Conservation (phyloP, 225 moss, liverwort and hornwort genomes). For the Rhytidiadelphus loreus region DNA sequence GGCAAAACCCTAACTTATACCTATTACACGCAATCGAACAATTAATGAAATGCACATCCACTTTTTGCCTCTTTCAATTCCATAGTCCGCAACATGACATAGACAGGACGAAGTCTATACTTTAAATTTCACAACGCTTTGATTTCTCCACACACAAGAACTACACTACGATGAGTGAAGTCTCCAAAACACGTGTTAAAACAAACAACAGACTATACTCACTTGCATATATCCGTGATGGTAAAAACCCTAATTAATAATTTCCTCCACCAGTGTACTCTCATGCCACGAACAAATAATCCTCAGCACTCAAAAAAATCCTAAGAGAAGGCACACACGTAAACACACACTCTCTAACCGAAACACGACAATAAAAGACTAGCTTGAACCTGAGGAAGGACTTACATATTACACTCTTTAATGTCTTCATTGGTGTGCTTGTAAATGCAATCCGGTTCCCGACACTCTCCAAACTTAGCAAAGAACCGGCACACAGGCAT, state of each 20-base stretch:
- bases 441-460: conserved; percentile 99
- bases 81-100: not conserved
- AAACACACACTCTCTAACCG: not conserved
- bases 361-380: not conserved
- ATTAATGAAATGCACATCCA: not conserved
- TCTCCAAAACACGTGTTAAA: not conserved
- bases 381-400: not conserved
- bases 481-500: conserved; percentile 99
- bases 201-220: not conserved
- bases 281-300: not conserved
- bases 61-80: not conserved
- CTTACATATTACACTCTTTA: conserved; percentile 99
- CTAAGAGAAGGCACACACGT: not conserved
- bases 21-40: conserved; percentile 19
- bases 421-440: conserved; percentile 99
- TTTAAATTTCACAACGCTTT: not conserved
- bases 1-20: conserved; percentile 99
- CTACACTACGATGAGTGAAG: not conserved
- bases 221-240: not conserved
- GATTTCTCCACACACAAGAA: not conserved
- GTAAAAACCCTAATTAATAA: not conserved
- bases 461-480: conserved; percentile 99
- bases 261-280: not conserved
- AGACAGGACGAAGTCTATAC: not conserved
- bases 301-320: not conserved